Evolutionary conservation across 345 rosid species (phyloP), one percentile per base, ranked within the genome.

Genomic region (Crucihimalaya himalaica): DNA sequence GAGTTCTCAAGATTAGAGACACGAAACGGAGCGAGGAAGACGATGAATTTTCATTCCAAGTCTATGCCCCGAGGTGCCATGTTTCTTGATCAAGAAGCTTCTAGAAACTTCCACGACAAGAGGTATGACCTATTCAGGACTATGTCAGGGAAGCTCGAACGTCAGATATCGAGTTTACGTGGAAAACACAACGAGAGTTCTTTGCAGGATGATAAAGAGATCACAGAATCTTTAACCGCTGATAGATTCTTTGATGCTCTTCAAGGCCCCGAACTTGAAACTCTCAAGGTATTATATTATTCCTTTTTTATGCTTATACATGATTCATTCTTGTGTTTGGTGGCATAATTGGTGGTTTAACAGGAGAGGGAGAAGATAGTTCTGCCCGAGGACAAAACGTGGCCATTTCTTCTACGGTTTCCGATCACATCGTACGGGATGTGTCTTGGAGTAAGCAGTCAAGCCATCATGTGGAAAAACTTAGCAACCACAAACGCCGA

Each of bases 381-480:
- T 16, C 84, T 93, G 28, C 98, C 97, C 4, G 88, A 81, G 2
- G 92, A 89, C 83, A 86, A 83, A 83, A 79, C 50, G 19, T 93
- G 98, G 97, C 98, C 98, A 19, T 93, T 93, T 75, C 94, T 93
- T 72, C 88, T 91, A 2, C 85, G 97, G 20, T 93, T 20, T 72
- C 90, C 94, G 0, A 63, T 93, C 40, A 84, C 97, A 59, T 86
- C 97, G 0, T 93, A 84, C 18, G 96, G 98, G 80, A 88, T 93
- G 78, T 91, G 98, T 77, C 91, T 93, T 5, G 98, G 98, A 35
- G 86, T 88, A 18, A 84, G 94, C 75, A 93, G 97, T 82, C 97
- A 93, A 84, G 96, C 97, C 18, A 83, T 93, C 34, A 66, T 93
- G 89, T 93, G 97, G 97, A 93, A 91, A 72, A 76, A 88, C 4